Percentiles rank a stretch among this genome's conserved stretches.
Evolutionary conservation across 805 yeast species (phyloP).

Genomic region (Candida koratica): DNA sequence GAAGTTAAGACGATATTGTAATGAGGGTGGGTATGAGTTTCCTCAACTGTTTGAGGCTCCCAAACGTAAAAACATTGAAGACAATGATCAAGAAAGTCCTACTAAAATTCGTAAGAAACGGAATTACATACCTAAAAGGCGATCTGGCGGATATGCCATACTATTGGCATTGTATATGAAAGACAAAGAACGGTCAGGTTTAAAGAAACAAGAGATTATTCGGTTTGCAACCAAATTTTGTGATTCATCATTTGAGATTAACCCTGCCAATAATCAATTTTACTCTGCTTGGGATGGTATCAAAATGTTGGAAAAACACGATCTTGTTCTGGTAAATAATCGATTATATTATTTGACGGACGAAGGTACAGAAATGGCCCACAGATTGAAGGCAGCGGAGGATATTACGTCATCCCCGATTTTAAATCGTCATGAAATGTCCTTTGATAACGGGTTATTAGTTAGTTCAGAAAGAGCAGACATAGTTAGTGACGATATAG

Average conservation of each 20-base stretch:
- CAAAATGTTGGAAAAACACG: constrained; percentile 58
- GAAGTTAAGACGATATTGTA: constrained; percentile 52
- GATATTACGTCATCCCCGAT: constrained; percentile 23
- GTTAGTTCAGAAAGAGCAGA: constrained; percentile 21
- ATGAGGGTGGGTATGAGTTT: constrained; percentile 41
- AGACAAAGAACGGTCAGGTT: constrained; percentile 51
- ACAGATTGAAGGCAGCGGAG: constrained; percentile 48
- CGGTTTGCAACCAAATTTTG: constrained; percentile 52
- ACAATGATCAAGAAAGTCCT: constrained; percentile 5
- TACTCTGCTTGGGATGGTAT: constrained; percentile 76
- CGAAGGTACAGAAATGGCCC: constrained; percentile 63
- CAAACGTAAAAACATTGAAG: constrained; percentile 1
- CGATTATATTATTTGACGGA: constrained; percentile 61
- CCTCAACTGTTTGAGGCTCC: constrained; percentile 36
- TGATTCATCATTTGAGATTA: constrained; percentile 53
- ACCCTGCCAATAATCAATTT: constrained; percentile 57
- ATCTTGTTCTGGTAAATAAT: constrained; percentile 52
- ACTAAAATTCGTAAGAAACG: constrained; percentile 21
- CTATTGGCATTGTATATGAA: constrained; percentile 52
- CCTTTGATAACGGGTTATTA: constrained; percentile 35
- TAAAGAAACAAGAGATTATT: constrained; percentile 59
- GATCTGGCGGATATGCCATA: constrained; percentile 86
- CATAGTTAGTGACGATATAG: constrained; percentile 10
- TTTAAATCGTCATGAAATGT: constrained; percentile 19
- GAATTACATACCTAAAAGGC: constrained; percentile 61